These are phyloP conservation scores for Trichophyton equinum DNA, from an alignment of 2,329 filamentous ascomycete genomes.

Conservation along the genomic window DNA sequence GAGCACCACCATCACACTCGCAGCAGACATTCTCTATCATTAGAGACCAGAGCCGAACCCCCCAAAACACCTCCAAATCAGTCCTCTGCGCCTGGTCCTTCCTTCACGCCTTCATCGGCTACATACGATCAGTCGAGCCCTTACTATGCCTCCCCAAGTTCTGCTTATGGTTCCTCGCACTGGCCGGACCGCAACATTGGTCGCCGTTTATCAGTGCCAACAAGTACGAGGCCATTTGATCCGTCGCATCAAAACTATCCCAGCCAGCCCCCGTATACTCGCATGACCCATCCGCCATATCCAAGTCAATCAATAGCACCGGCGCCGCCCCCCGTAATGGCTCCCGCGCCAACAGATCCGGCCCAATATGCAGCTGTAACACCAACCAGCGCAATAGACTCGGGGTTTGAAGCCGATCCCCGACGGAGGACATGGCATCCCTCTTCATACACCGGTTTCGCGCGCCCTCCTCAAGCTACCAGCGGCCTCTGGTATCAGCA, in stretches of 20 bases:
- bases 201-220: conserved; percentile 71
- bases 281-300: conserved; percentile 7
- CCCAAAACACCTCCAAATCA: conserved; percentile 51
- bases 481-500: conserved; percentile 66
- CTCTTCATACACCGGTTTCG: conserved; percentile 49
- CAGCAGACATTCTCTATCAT: conserved; percentile 48
- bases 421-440: conserved; percentile 85
- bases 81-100: conserved; percentile 49
- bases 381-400: conserved; percentile 48
- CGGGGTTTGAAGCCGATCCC: conserved; percentile 56
- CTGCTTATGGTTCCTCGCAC: conserved; percentile 49
- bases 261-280: not conserved
- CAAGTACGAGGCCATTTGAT: conserved; percentile 61
- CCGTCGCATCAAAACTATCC: conserved; percentile 41
- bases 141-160: conserved; percentile 64
- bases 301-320: not conserved
- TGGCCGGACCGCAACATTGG: conserved; percentile 46
- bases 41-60: conserved; percentile 53
- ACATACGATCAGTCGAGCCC: conserved; percentile 59
- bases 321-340: not conserved
- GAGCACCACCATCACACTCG: conserved; percentile 11
- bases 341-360: conserved; percentile 42
- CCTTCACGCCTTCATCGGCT: conserved; percentile 66
- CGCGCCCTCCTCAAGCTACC: conserved; percentile 44
- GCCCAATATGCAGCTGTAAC: conserved; percentile 48